These are phyloP conservation scores for sweet orange (Citrus sinensis) DNA, from an alignment of 345 rosid species.

Conservation along the genomic window DVS_A1.0 CM039162.1:7652501-7653000, in stretches of 20 bases:
- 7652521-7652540: constrained; percentile 84
- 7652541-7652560: constrained; percentile 79
- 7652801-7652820: neutral
- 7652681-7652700: neutral
- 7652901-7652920: neutral
- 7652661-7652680: neutral
- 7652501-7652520: constrained; percentile 87
- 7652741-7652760: neutral
- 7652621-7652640: constrained; percentile 16
- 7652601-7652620: constrained; percentile 99
- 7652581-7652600: constrained; percentile 90
- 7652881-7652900: neutral
- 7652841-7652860: neutral
- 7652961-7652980: neutral
- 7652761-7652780: neutral
- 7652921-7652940: neutral
- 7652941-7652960: neutral
- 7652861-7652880: neutral
- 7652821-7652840: neutral
- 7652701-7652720: neutral
- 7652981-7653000: neutral
- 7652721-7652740: neutral
- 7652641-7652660: neutral
- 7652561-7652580: constrained; percentile 86
- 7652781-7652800: neutral